A percentile compares a stretch with the other conserved stretches of the same genome.
Evolutionary conservation across 768 basidiomycete species (phyloP).

Genomic region (Pholiota conissans): DNA sequence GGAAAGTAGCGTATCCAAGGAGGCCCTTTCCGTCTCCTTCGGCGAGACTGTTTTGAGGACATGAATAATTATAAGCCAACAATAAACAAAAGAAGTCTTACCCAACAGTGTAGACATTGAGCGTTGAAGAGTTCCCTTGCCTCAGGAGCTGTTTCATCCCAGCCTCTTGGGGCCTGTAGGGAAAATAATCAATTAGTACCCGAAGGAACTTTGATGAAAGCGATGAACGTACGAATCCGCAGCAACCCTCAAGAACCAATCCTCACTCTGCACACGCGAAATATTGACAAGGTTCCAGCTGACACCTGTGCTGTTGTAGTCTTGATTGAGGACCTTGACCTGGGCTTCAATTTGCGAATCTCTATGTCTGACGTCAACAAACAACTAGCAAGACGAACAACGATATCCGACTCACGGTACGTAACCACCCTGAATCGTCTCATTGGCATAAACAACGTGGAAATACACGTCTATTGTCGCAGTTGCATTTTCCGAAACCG

Average conservation of each 20-base stretch:
- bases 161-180: constrained; percentile 32
- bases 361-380: constrained; percentile 15
- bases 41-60: constrained; percentile 21
- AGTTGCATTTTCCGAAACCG: constrained; percentile 26
- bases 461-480: constrained; percentile 40
- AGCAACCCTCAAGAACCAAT: constrained; percentile 48
- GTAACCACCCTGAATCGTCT: constrained; percentile 37
- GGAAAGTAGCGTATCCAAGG: constrained; percentile 55
- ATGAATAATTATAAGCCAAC: neutral
- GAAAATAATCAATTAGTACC: neutral
- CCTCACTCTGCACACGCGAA: constrained; percentile 39
- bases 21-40: constrained; percentile 33
- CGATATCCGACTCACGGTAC: constrained; percentile 32
- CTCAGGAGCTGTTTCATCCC: constrained; percentile 44
- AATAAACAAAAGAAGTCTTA: constrained; percentile 14
- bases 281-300: constrained; percentile 40
- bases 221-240: constrained; percentile 31
- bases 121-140: constrained; percentile 36
- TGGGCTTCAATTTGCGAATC: constrained; percentile 34
- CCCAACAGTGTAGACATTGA: constrained; percentile 56
- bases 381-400: neutral
- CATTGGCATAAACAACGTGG: constrained; percentile 43
- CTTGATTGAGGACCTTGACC: constrained; percentile 39
- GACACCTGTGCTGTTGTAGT: constrained; percentile 39
- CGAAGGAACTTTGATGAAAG: no score